Percentiles rank a stretch among this genome's conserved stretches.
These are phyloP conservation scores for Hanseniaspora singularis DNA, from an alignment of 805 yeast genomes.

Conservation along the genomic window DNA sequence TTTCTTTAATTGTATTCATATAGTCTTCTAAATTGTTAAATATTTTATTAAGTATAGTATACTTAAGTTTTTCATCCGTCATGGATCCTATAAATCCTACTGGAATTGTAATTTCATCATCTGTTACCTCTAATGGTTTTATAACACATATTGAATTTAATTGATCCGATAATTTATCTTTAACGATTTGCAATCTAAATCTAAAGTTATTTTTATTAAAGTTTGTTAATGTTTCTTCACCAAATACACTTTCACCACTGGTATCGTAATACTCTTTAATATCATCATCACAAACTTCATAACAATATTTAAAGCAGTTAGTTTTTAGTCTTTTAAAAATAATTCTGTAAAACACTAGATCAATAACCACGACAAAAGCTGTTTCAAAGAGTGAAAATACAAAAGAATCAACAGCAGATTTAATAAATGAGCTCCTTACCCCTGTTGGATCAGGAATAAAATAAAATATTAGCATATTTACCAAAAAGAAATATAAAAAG, in stretches of 20 bases:
- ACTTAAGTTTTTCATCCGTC: conserved; percentile 9
- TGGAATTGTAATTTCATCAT: background rate
- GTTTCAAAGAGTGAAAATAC: background rate
- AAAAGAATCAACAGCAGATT: background rate
- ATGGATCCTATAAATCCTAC: conserved; percentile 13
- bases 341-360: conserved; percentile 1
- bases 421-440: background rate
- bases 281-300: conserved; percentile 6
- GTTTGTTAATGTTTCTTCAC: background rate
- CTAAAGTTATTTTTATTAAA: background rate
- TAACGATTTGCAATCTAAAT: conserved; percentile 1
- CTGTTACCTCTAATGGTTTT: background rate
- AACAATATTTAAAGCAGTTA: background rate
- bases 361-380: background rate
- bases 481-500: background rate
- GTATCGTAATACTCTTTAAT: conserved; percentile 4
- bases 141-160: conserved; percentile 7
- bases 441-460: background rate
- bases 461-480: background rate
- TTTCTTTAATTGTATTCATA: background rate
- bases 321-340: background rate
- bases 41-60: conserved; percentile 7
- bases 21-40: background rate
- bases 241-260: conserved; percentile 4
- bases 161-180: background rate